phyloP scores from a whole-genome alignment of 331 rosid genomes.

The Quercus phellos region DNA sequence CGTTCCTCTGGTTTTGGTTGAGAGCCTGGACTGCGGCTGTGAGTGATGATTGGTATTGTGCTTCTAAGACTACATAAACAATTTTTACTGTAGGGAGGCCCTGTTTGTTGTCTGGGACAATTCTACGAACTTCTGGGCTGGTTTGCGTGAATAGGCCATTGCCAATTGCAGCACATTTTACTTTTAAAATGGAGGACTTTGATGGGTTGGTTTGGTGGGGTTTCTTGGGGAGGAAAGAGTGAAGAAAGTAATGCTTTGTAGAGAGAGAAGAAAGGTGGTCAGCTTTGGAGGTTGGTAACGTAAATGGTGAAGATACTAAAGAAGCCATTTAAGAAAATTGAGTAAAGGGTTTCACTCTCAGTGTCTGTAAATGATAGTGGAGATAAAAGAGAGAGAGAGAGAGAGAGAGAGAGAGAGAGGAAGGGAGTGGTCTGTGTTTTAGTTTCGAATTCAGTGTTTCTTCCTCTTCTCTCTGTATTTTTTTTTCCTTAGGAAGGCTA shows the following conservation, averaged over 20 bases:
- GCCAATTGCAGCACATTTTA: conserved; percentile 76
- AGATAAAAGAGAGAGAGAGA: neutral
- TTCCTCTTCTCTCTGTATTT: neutral
- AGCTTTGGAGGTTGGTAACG: conserved; percentile 50
- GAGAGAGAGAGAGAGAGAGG: neutral
- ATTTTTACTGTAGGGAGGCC: conserved; percentile 70
- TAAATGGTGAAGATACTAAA: conserved; percentile 63
- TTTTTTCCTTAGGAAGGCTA: neutral
- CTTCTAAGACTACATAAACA: conserved; percentile 87
- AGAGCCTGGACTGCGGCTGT: conserved; percentile 73
- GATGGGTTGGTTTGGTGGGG: conserved; percentile 17
- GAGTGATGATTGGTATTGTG: conserved; percentile 94
- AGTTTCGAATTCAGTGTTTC: conserved; percentile 1
- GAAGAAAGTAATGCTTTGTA: conserved; percentile 70
- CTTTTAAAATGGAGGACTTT: conserved; percentile 37
- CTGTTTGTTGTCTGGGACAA: conserved; percentile 57
- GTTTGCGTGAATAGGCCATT: conserved; percentile 95
- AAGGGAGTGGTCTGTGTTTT: neutral
- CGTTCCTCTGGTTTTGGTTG: conserved; percentile 41
- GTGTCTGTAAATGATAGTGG: neutral
- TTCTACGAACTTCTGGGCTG: conserved; percentile 80
- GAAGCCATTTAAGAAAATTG: conserved; percentile 64
- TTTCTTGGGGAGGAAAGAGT: conserved; percentile 78
- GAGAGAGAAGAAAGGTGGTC: conserved; percentile 65
- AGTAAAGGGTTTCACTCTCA: conserved; percentile 17